Percentiles rank a stretch among this genome's conserved stretches.
Evolutionary conservation across 179 eudicot genomes (phyloP).

Genomic region (Patellifolia procumbens): DNA sequence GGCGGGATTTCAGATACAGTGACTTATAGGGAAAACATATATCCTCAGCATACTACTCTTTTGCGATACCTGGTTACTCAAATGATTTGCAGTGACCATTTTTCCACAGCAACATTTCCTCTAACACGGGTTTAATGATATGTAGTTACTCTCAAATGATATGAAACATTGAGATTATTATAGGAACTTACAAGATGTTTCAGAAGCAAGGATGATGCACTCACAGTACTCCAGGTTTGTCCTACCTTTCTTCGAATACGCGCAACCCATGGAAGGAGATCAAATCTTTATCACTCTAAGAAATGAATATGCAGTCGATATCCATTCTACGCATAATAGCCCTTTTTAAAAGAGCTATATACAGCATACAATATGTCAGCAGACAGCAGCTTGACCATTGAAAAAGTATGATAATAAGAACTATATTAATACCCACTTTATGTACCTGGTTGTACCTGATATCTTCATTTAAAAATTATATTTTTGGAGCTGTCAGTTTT

Average conservation of each 20-base stretch:
- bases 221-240: not conserved
- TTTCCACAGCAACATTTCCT: not conserved
- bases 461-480: constrained; percentile 8
- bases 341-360: constrained; percentile 1
- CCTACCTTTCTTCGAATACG: constrained; percentile 20
- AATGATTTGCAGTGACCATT: not conserved
- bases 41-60: not conserved
- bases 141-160: not conserved
- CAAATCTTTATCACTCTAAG: not conserved
- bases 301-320: not conserved
- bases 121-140: not conserved
- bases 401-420: not conserved
- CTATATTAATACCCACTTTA: constrained; percentile 3
- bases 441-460: constrained; percentile 11
- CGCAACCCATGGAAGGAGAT: constrained; percentile 32
- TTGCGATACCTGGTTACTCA: not conserved
- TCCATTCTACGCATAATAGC: constrained; percentile 10
- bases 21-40: not conserved
- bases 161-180: not conserved
- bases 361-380: not conserved
- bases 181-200: constrained; percentile 39
- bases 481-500: constrained; percentile 13
- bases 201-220: constrained; percentile 30
- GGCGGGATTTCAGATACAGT: not conserved
- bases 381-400: not conserved